These are phyloP conservation scores for Larix kaempferi DNA, from an alignment of 75 land plant species.

Conservation along the genomic window DNA sequence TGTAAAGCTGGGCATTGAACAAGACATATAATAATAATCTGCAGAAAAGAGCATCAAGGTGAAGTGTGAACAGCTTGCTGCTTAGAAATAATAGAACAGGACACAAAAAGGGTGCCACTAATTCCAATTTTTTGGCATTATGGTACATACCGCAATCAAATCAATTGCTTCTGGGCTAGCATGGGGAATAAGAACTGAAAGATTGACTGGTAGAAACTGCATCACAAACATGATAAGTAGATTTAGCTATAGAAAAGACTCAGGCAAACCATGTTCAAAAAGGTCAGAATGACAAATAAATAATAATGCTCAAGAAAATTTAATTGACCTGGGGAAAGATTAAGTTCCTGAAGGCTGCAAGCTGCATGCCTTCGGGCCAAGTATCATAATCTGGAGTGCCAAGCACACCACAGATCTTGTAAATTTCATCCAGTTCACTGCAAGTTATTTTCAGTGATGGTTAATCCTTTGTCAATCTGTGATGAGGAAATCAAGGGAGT, in stretches of 20 bases:
- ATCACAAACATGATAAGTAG: conserved; percentile 1
- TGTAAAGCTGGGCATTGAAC: background rate
- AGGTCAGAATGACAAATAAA: background rate
- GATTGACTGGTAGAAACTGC: conserved; percentile 49
- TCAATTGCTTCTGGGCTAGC: conserved; percentile 88
- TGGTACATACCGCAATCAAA: conserved; percentile 56
- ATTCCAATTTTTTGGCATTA: background rate
- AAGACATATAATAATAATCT: background rate
- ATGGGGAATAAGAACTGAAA: conserved; percentile 61
- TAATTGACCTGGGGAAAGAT: conserved; percentile 52
- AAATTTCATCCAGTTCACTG: conserved; percentile 86
- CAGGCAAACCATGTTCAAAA: background rate
- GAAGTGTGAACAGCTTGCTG: background rate
- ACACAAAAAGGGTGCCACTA: background rate
- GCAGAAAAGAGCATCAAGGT: background rate
- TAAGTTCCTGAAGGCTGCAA: conserved; percentile 41
- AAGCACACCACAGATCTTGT: conserved; percentile 75
- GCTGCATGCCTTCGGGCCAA: conserved; percentile 68
- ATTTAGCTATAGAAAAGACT: background rate
- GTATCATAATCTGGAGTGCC: conserved; percentile 62
- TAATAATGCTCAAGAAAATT: background rate
- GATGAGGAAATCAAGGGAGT: background rate
- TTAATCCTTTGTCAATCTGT: background rate
- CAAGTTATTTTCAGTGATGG: background rate
- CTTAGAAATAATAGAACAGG: background rate